Conservation (phyloP, 208 protist genomes). For the Leishmania gerbilli region DNA sequence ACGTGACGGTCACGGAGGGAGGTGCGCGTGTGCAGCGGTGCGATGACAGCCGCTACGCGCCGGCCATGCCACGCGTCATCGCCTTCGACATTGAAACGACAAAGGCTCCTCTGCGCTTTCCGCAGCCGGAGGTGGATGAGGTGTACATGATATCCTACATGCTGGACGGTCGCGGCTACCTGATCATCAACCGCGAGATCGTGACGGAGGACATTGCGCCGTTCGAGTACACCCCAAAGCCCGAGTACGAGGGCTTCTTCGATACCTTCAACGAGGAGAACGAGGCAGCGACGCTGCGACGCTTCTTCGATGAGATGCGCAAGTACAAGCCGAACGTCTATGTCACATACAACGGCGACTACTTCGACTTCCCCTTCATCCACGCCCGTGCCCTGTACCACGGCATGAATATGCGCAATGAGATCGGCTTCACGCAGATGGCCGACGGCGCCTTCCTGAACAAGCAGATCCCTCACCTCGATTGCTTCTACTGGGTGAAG, state of each 20-base stretch:
- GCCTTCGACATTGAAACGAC: constrained; percentile 99
- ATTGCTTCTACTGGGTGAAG: constrained; percentile 99
- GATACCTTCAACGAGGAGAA: constrained; percentile 97
- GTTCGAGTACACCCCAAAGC: constrained; percentile 99
- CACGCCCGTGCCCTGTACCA: constrained; percentile 91
- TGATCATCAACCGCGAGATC: constrained; percentile 99
- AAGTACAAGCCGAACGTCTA: constrained; percentile 97
- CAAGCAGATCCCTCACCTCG: constrained; percentile 95
- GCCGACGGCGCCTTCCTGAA: constrained; percentile 94
- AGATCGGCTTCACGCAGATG: constrained; percentile 87
- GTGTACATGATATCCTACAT: constrained; percentile 99
- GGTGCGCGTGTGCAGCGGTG: constrained; percentile 66
- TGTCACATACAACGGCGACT: constrained; percentile 99
- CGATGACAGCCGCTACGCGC: constrained; percentile 89
- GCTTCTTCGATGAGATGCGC: constrained; percentile 98
- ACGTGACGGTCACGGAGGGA: constrained; percentile 81
- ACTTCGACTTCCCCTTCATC: constrained; percentile 99
- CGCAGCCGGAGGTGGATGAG: constrained; percentile 96
- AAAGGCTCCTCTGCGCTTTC: constrained; percentile 99
- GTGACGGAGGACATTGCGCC: constrained; percentile 98
- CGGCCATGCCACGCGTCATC: constrained; percentile 90
- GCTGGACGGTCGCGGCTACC: constrained; percentile 98
- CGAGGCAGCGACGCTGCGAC: constrained; percentile 91
- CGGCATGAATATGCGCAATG: constrained; percentile 85
- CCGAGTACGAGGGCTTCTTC: constrained; percentile 98